Evolutionary conservation across 805 yeast genomes (phyloP), one percentile per base, ranked within the genome.

Genomic region (Myxozyma neglecta): DNA sequence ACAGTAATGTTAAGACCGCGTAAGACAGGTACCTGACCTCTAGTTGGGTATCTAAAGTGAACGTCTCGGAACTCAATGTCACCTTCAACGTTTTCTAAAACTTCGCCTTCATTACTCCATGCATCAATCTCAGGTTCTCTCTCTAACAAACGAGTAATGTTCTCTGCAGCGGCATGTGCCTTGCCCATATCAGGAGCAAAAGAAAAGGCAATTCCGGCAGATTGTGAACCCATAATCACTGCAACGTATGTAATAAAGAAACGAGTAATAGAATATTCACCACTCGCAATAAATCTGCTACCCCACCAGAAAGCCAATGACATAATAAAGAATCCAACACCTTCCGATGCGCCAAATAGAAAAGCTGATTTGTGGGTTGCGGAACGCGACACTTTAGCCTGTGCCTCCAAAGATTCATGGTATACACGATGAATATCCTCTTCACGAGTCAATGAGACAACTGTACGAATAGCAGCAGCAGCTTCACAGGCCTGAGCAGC

Each of bases 11-110:
- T 57, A 34, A 72, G 60, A 35, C 71, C 70, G 6, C 61, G 58
- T 18, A 72, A 55, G 9, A 71, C 70, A 24, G 70, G 64, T 4
- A 70, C 70, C 36, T 68, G 64, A 7, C 71, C 65, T 6, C 74
- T 65, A 16, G 75, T 69, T 3, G 75, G 75, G 45, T 72, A 72
- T 8, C 70, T 53, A 60, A 72, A 72, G 11, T 61, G 59, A n/a
- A 72, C 71, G 50, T 75, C 74, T 7, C 75, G 58, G 68, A 90
- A 83, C 35, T 70, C 74, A 16, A 90, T 80, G n/a, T 76, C 74
- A 20, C 91, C 92, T n/a, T 69, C 57, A 46, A 79, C 76, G 0
- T 47, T 50, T 18, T 53, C 66, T 16, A 55, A 39, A 14, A 69
- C 68, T 6, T 74, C 66, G 5, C 68, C 64, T 16, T 47, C 57